Evolutionary conservation across 106 monocot species (phyloP).

Genomic region (Phalaenopsis aphrodite): DNA sequence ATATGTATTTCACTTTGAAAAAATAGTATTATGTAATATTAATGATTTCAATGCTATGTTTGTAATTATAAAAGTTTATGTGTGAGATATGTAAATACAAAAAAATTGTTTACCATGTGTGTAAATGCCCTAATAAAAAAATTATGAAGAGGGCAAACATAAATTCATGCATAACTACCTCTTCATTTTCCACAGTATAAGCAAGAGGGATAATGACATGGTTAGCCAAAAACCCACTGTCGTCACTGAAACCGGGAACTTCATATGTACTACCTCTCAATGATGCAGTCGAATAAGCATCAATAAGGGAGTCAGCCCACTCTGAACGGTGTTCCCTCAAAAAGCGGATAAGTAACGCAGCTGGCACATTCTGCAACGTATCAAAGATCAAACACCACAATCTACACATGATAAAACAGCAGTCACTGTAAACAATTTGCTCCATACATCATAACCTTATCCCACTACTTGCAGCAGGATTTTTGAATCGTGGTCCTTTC

Average conservation of each 20-base stretch:
- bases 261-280: conserved; percentile 60
- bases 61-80: too few relatives aligned
- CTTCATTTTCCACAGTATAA: conserved; percentile 88
- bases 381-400: neutral
- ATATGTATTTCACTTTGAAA: too few relatives aligned
- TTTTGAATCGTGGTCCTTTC: neutral
- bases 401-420: neutral
- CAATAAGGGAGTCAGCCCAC: conserved; percentile 83
- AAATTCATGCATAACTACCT: conserved; percentile 30
- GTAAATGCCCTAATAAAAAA: too few relatives aligned
- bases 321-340: conserved; percentile 91
- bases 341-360: conserved; percentile 83
- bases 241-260: conserved; percentile 44
- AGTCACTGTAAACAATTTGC: too few relatives aligned
- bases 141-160: neutral
- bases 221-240: conserved; percentile 39
- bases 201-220: conserved; percentile 84
- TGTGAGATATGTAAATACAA: neutral
- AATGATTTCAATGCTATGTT: too few relatives aligned
- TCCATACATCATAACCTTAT: neutral
- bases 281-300: conserved; percentile 78
- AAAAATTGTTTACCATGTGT: too few relatives aligned
- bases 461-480: neutral
- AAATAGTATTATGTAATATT: too few relatives aligned
- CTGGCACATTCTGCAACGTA: conserved; percentile 75